Percentiles rank a stretch among this genome's conserved stretches.
Conservation (phyloP, 2,329 filamentous ascomycete genomes). For the Trichoderma afroharzianum region DNA sequence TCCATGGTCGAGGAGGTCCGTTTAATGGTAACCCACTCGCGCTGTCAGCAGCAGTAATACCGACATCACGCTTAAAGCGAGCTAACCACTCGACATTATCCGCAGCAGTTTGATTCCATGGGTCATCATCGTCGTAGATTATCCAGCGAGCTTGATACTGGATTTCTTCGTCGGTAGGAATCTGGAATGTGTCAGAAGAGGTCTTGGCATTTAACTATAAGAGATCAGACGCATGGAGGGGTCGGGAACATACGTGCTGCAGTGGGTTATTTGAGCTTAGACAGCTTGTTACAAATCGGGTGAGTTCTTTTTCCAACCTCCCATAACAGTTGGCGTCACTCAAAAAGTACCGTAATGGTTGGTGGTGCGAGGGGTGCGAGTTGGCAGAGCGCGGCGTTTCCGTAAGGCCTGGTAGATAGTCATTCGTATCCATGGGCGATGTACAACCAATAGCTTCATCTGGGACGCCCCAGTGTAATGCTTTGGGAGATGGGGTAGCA, state of each 20-base stretch:
- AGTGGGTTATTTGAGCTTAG: conserved; percentile 3
- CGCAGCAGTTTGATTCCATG: conserved; percentile 13
- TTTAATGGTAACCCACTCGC: neutral
- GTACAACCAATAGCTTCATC: neutral
- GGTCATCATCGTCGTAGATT: conserved; percentile 7
- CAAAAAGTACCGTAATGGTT: neutral
- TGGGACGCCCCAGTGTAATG: neutral
- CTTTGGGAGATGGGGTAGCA: neutral
- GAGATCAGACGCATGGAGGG: too few relatives aligned
- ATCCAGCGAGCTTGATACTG: conserved; percentile 10
- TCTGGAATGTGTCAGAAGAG: neutral
- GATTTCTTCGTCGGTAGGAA: neutral
- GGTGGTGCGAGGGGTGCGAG: neutral
- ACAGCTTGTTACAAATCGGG: conserved; percentile 7
- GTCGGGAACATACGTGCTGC: neutral
- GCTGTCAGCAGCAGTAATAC: neutral
- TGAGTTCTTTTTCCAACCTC: conserved; percentile 2
- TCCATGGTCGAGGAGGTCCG: neutral
- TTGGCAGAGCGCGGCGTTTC: neutral
- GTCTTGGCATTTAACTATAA: neutral
- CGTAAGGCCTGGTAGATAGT: neutral
- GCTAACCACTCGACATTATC: conserved; percentile 10
- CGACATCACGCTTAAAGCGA: conserved; percentile 6
- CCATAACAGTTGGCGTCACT: conserved; percentile 10
- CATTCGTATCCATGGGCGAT: neutral